A percentile compares a stretch with the other conserved stretches of the same genome.
These are phyloP conservation scores for Mycosphaerella sp. DNA, from an alignment of 2,329 filamentous ascomycete species.

Conservation along the genomic window DNA sequence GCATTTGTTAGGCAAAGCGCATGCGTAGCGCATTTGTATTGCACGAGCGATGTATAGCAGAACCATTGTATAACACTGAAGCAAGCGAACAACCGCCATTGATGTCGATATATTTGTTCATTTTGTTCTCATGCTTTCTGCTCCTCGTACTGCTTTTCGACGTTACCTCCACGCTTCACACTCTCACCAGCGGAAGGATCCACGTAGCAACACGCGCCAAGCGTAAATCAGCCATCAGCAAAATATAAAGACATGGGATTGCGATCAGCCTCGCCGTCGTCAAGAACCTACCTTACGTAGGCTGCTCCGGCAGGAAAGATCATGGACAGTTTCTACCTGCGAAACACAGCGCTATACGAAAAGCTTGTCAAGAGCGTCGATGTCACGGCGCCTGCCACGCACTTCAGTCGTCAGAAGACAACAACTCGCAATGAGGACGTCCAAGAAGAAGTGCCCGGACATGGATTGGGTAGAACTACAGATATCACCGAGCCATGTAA, in stretches of 20 bases:
- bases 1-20: not conserved
- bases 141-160: no score
- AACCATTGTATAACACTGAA: not conserved
- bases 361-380: slow-evolving; percentile 3
- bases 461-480: no score
- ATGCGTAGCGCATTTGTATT: not conserved
- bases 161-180: no score
- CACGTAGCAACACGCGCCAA: not conserved
- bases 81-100: not conserved
- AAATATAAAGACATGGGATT: not conserved
- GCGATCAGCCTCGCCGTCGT: no score
- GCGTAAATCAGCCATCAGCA: not conserved
- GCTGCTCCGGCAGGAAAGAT: no score
- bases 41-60: not conserved
- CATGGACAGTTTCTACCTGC: slow-evolving; percentile 10
- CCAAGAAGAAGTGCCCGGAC: not conserved
- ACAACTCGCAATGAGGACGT: not conserved
- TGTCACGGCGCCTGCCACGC: not conserved
- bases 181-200: not conserved
- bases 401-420: slow-evolving; percentile 11
- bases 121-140: no score
- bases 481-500: not conserved
- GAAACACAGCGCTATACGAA: slow-evolving; percentile 1
- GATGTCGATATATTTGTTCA: no score
- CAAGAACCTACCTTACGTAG: not conserved